Evolutionary conservation across 192 early-diverging fungal species (phyloP), one percentile per base, ranked within the genome.

Genomic region (Coemansia sp.): DNA sequence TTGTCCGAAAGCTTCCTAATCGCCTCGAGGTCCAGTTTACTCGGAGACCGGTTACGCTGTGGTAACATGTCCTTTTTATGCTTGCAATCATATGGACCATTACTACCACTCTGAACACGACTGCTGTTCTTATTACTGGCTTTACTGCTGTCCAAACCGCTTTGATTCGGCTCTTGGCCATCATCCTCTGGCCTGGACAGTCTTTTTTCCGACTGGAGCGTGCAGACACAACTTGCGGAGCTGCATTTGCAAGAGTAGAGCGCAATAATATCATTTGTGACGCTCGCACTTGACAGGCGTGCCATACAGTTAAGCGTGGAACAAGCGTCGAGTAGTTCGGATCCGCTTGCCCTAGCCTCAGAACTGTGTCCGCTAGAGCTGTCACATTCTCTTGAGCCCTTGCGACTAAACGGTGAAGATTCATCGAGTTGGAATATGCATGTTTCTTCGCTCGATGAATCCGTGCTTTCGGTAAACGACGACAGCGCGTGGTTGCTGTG

Each of bases 251-350:
- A 65, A 3, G 67, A 41, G 32, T 81, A 81, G 43, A 81, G 53
- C 39, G 67, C 73, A 26, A 75, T 81, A 4, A 81, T 81, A 11
- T 68, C 65, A 23, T 63, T 65, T 5, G 78, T 49, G 8, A 63
- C 44, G 26, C 52, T 70, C 15, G 42, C 52, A 16, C 53, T 63
- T 12, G 57, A 59, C 16, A 16, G 12, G 5, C 57, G 11, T 6
- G 13, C 38, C 57, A 15, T 16, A 16, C 39, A 2, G 11, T 0
- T 59, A 18, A n/a, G 15, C 39, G 57, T 19, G n/a, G 39, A 19
- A 1, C 16, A 15, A 26, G 19, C 11, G 38, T 41, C 15, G 18
- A 5, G 37, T 9, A 13, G 40, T 41, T 16, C 39, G 18, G 11
- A 6, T 5, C 26, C 57, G 6, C 2, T 41, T 16, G 13, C 39